Evolutionary conservation across 257 asterid genomes (phyloP).

Genomic region (Fraxinus quadrangulata): DNA sequence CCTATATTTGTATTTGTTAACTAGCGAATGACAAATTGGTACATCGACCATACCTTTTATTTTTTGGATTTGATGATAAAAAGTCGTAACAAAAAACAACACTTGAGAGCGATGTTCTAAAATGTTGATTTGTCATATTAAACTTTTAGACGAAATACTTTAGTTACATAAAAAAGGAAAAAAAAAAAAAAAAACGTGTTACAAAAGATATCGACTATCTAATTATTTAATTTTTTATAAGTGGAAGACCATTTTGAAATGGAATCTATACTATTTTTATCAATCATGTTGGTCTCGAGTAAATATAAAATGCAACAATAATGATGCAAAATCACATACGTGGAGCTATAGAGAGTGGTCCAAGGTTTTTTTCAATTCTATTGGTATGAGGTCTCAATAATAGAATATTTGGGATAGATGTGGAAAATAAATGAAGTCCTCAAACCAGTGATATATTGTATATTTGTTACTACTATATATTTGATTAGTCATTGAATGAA

Average conservation of each 20-base stretch:
- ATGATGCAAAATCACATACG: constrained; percentile 29
- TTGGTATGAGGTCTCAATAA: neutral
- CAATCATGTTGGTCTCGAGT: neutral
- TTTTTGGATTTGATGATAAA: neutral
- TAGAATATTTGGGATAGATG: constrained; percentile 18
- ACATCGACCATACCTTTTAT: neutral
- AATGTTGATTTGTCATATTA: neutral
- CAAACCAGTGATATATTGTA: no score
- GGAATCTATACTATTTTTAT: no score
- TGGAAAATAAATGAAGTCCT: constrained; percentile 27
- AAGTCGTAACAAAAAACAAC: neutral
- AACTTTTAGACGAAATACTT: neutral
- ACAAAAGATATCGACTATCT: neutral
- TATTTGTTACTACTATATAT: no score
- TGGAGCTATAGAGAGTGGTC: constrained; percentile 41
- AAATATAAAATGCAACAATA: constrained; percentile 15
- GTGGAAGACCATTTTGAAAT: neutral
- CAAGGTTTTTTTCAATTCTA: neutral
- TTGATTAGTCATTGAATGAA: no score
- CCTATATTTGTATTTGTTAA: constrained; percentile 28
- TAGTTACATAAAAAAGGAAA: no score
- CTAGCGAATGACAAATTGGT: constrained; percentile 38
- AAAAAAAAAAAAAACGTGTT: neutral
- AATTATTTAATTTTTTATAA: no score
- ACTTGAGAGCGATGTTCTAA: neutral